Evolutionary conservation across 2,329 filamentous ascomycete species (phyloP).

Genomic region (Nemania sp.): DNA sequence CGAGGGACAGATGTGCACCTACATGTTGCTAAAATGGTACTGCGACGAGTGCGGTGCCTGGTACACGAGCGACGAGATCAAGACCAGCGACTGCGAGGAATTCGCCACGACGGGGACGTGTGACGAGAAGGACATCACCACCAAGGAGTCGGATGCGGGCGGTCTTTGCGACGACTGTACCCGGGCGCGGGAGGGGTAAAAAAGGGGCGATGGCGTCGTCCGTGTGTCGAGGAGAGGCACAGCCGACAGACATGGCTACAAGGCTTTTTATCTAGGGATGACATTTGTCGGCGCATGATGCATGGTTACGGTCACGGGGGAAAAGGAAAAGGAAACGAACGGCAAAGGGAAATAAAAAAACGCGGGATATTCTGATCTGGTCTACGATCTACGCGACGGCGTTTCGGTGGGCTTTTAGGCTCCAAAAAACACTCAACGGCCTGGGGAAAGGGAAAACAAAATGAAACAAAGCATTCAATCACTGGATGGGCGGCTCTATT

Average conservation of each 20-base stretch:
- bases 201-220: constrained; percentile 2
- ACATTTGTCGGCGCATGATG: neutral
- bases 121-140: constrained; percentile 41
- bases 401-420: constrained; percentile 9
- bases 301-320: neutral
- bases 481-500: constrained; percentile 1
- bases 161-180: constrained; percentile 50
- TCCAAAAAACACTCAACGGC: neutral
- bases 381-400: constrained; percentile 12
- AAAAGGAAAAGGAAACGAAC: constrained; percentile 8
- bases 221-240: neutral
- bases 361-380: no score
- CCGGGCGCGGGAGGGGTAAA: constrained; percentile 40
- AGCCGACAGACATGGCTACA: neutral
- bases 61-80: constrained; percentile 52
- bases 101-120: constrained; percentile 44
- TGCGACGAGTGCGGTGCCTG: constrained; percentile 51
- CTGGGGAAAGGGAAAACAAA: no score
- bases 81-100: constrained; percentile 45
- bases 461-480: neutral
- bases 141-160: constrained; percentile 47
- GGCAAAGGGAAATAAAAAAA: no score
- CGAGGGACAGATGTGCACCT: constrained; percentile 45
- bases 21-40: constrained; percentile 51
- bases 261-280: neutral